Conservation (phyloP, 805 yeast species). For the Wickerhamiella dianesei region DNA sequence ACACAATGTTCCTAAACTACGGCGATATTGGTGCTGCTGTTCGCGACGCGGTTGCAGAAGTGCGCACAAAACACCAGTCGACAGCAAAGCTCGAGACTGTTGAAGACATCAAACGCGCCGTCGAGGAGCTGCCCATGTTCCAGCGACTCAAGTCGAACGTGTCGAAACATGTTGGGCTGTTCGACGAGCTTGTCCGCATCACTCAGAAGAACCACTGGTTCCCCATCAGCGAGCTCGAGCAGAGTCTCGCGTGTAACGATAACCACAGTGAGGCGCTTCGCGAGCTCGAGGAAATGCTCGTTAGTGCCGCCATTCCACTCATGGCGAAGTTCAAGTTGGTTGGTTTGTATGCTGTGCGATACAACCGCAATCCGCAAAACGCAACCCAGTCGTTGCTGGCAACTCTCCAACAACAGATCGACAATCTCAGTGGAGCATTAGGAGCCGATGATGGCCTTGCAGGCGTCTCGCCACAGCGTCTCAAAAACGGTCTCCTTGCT, state of each 20-base stretch:
- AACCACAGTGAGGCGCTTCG: conserved; percentile 43
- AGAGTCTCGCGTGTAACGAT: conserved; percentile 57
- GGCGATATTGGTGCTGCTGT: conserved; percentile 88
- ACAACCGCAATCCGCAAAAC: conserved; percentile 39
- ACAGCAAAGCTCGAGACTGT: conserved; percentile 61
- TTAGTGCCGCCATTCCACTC: conserved; percentile 29
- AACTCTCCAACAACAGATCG: conserved; percentile 20
- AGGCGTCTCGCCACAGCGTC: conserved; percentile 19
- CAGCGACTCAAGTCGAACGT: conserved; percentile 77
- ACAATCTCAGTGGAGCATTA: conserved; percentile 14
- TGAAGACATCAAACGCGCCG: conserved; percentile 78
- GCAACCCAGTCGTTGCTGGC: conserved; percentile 30
- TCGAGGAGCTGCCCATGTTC: conserved; percentile 90
- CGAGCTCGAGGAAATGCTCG: conserved; percentile 44
- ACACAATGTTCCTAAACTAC: conserved; percentile 77
- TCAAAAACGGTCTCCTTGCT: conserved; percentile 33
- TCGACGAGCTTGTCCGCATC: conserved; percentile 69
- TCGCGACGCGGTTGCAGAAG: conserved; percentile 69
- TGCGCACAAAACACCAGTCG: conserved; percentile 66
- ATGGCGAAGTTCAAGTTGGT: conserved; percentile 57
- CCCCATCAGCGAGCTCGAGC: conserved; percentile 84
- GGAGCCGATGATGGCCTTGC: not conserved
- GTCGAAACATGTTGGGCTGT: conserved; percentile 81
- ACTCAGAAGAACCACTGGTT: conserved; percentile 52
- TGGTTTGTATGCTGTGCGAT: conserved; percentile 59